phyloP scores from a whole-genome alignment of 164 flowering plant species.

The Protea cynaroides region DNA sequence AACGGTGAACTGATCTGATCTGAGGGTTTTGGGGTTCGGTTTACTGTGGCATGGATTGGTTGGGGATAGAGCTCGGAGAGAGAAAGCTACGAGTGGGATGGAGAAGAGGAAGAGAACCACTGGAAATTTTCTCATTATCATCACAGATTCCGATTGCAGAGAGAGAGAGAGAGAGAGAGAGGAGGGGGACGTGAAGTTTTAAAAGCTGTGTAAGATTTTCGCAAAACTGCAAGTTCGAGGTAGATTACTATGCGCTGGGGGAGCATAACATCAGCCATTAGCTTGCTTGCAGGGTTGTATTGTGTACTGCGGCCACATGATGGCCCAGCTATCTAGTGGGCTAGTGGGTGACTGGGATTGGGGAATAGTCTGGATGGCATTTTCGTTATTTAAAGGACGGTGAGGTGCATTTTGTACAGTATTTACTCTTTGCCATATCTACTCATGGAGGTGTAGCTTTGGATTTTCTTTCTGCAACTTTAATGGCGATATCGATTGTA shows the following conservation, averaged over 20 bases:
- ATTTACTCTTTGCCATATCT: neutral
- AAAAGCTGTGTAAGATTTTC: neutral
- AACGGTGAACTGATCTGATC: constrained; percentile 65
- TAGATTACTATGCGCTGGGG: too few relatives aligned
- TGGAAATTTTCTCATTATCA: neutral
- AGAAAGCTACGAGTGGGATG: neutral
- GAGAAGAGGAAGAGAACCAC: neutral
- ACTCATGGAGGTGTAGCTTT: neutral
- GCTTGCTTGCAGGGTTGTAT: too few relatives aligned
- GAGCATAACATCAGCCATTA: constrained; percentile 2
- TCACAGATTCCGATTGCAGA: neutral
- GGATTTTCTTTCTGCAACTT: neutral
- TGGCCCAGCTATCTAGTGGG: neutral
- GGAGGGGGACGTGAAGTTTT: neutral
- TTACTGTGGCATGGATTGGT: constrained; percentile 31
- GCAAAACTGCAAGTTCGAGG: neutral
- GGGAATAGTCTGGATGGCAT: constrained; percentile 4
- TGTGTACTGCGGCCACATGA: too few relatives aligned
- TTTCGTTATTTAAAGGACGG: constrained; percentile 2
- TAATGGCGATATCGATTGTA: constrained; percentile 16
- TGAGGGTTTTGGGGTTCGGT: constrained; percentile 26
- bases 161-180: neutral
- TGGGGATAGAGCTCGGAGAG: constrained; percentile 5
- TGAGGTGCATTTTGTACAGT: neutral
- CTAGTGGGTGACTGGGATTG: too few relatives aligned